phyloP scores from a whole-genome alignment of 2,329 filamentous ascomycete genomes.

The Chaetomium olivaceum region DNA sequence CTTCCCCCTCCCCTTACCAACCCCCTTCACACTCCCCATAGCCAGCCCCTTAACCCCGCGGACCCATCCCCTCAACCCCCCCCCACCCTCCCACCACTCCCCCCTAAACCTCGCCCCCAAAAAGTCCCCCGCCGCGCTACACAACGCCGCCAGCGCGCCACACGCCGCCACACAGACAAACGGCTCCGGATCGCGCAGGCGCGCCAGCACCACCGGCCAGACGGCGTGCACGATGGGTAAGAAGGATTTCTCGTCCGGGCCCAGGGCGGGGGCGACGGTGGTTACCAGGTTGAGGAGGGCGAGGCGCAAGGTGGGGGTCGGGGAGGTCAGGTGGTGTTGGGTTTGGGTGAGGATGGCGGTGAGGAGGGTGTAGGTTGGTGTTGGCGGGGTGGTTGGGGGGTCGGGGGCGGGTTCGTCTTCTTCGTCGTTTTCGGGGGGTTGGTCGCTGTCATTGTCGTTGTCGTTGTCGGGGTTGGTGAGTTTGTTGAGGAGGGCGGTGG shows the following conservation, averaged over 20 bases:
- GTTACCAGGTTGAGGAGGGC: constrained; percentile 76
- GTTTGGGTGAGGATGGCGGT: constrained; percentile 79
- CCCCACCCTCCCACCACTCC: constrained; percentile 61
- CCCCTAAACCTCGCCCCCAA: constrained; percentile 72
- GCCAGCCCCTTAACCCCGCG: constrained; percentile 48
- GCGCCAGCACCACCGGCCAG: constrained; percentile 78
- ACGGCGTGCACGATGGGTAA: constrained; percentile 85
- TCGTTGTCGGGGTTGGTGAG: constrained; percentile 39
- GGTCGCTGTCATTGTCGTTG: constrained; percentile 17
- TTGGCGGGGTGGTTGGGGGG: constrained; percentile 60
- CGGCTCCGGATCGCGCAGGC: constrained; percentile 65
- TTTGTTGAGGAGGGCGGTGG: constrained; percentile 38
- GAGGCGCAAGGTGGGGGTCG: constrained; percentile 74
- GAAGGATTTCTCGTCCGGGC: constrained; percentile 77
- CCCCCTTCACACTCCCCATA: constrained; percentile 4
- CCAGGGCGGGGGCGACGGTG: constrained; percentile 70
- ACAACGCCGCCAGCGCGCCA: constrained; percentile 67
- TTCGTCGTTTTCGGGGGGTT: no score
- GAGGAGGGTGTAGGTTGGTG: constrained; percentile 72
- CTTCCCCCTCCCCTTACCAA: constrained; percentile 34
- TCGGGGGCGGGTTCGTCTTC: constrained; percentile 34
- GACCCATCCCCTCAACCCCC: constrained; percentile 50
- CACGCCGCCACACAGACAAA: constrained; percentile 72
- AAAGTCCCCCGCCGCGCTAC: constrained; percentile 75
- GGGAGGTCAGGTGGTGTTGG: constrained; percentile 86